Percentiles rank a stretch among this genome's conserved stretches.
These are phyloP conservation scores for Penstemon barbatus DNA, from an alignment of 257 asterid genomes.

Conservation along the genomic window DNA sequence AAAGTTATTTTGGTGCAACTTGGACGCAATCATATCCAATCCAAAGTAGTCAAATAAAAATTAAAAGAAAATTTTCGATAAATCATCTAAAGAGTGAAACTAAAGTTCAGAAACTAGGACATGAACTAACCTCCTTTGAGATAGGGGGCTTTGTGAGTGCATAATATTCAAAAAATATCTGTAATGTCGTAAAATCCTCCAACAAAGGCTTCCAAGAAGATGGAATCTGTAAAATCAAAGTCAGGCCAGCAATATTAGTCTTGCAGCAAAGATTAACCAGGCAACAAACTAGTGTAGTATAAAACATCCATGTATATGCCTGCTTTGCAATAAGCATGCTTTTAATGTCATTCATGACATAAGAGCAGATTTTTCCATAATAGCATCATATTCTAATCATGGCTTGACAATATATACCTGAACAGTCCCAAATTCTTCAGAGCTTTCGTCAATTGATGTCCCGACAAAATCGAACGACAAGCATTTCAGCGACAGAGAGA, in stretches of 20 bases:
- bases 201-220: slow-evolving; percentile 80
- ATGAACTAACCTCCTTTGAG: slow-evolving; percentile 81
- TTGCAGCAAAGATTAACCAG: slow-evolving; percentile 25
- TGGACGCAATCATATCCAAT: slow-evolving; percentile 4
- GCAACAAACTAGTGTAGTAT: slow-evolving; percentile 9
- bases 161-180: slow-evolving; percentile 91
- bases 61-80: slow-evolving; percentile 11
- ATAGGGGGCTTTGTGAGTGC: slow-evolving; percentile 75
- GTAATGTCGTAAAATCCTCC: slow-evolving; percentile 84
- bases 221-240: slow-evolving; percentile 64
- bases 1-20: slow-evolving; percentile 8
- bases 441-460: slow-evolving; percentile 91
- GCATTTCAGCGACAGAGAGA: slow-evolving; percentile 83
- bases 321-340: slow-evolving; percentile 3
- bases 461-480: slow-evolving; percentile 95
- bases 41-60: slow-evolving; percentile 18
- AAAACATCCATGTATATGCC: not conserved
- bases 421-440: slow-evolving; percentile 96
- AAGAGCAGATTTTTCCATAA: not conserved
- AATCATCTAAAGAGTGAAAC: slow-evolving; percentile 5
- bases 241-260: slow-evolving; percentile 24
- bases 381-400: slow-evolving; percentile 17
- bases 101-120: slow-evolving; percentile 21
- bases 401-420: slow-evolving; percentile 51
- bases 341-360: slow-evolving; percentile 8